Evolutionary conservation across 108 stramenopile species (phyloP).

Genomic region (Nannochloropsis salina): DNA sequence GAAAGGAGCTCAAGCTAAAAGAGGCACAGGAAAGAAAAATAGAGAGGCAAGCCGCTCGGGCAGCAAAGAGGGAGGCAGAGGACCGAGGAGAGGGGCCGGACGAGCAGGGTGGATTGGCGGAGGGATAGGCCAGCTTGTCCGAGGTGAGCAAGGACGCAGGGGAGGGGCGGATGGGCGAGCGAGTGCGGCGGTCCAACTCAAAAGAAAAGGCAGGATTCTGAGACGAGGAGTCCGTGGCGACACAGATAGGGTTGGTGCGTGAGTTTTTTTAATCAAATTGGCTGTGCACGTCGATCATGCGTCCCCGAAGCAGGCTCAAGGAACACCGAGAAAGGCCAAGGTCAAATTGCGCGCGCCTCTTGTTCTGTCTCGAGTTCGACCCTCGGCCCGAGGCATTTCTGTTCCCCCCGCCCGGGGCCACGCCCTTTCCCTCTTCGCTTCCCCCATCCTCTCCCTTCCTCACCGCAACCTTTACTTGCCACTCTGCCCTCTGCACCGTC

Average conservation of each 20-base stretch:
- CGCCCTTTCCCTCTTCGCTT: not conserved
- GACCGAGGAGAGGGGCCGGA: not conserved
- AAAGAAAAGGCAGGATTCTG: slow-evolving; percentile 22
- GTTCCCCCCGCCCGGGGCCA: no score
- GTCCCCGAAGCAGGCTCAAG: not conserved
- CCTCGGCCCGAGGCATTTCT: no score
- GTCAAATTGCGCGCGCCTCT: no score
- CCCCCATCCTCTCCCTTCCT: not conserved
- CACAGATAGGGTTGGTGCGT: not conserved
- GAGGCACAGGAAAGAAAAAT: slow-evolving; percentile 31
- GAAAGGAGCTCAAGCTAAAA: slow-evolving; percentile 49
- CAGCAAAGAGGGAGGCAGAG: not conserved
- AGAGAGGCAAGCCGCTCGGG: not conserved
- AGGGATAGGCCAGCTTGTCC: not conserved
- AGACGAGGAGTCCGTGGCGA: not conserved
- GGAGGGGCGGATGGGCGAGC: not conserved
- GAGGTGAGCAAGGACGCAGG: slow-evolving; percentile 10
- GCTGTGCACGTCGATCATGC: not conserved
- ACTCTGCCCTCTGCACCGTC: not conserved
- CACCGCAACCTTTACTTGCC: slow-evolving; percentile 21
- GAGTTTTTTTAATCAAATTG: no score
- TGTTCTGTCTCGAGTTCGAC: no score
- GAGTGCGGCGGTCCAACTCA: not conserved
- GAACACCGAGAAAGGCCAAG: not conserved
- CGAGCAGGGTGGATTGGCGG: not conserved